A percentile compares a stretch with the other conserved stretches of the same genome.
These are phyloP conservation scores for Rhizomucor miehei DNA, from an alignment of 371 early-diverging fungal genomes.

Conservation along the genomic window DNA sequence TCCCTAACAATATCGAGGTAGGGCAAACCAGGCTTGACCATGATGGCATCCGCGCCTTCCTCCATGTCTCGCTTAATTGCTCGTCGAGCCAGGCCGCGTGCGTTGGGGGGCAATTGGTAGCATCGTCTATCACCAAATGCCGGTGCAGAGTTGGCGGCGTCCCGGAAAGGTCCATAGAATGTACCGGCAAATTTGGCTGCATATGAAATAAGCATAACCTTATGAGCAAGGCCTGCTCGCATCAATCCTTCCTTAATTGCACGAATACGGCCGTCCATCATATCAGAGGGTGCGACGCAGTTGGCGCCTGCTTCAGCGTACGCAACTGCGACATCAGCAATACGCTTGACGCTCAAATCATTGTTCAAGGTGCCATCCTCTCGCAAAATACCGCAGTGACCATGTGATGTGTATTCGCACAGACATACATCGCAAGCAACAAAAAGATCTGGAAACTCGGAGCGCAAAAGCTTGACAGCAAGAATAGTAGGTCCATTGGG, in stretches of 20 bases:
- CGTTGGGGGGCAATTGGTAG: slow-evolving; percentile 91
- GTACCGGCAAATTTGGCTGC: slow-evolving; percentile 93
- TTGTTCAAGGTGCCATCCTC: slow-evolving; percentile 87
- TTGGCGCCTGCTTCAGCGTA: slow-evolving; percentile 90
- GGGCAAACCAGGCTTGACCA: slow-evolving; percentile 96
- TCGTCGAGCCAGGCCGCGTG: slow-evolving; percentile 87
- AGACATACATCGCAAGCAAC: slow-evolving; percentile 96
- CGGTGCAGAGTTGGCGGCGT: slow-evolving; percentile 92
- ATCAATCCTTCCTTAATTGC: slow-evolving; percentile 86
- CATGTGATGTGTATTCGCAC: slow-evolving; percentile 95
- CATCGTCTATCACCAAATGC: slow-evolving; percentile 89
- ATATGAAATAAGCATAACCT: slow-evolving; percentile 89
- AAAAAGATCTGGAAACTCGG: slow-evolving; percentile 77
- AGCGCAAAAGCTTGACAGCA: slow-evolving; percentile 76
- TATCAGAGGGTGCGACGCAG: slow-evolving; percentile 93
- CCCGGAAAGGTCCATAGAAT: slow-evolving; percentile 97
- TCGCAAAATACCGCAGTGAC: slow-evolving; percentile 89
- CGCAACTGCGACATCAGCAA: slow-evolving; percentile 83
- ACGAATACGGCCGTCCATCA: slow-evolving; percentile 96
- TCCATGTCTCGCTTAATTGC: slow-evolving; percentile 84
- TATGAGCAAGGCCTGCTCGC: slow-evolving; percentile 70
- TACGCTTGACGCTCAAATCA: slow-evolving; percentile 66
- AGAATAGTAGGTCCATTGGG: slow-evolving; percentile 86
- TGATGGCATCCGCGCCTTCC: slow-evolving; percentile 95
- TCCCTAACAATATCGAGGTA: slow-evolving; percentile 95